Evolutionary conservation across 306 rosid genomes (phyloP).

Genomic region (Hylodesmum podocarpum): DNA sequence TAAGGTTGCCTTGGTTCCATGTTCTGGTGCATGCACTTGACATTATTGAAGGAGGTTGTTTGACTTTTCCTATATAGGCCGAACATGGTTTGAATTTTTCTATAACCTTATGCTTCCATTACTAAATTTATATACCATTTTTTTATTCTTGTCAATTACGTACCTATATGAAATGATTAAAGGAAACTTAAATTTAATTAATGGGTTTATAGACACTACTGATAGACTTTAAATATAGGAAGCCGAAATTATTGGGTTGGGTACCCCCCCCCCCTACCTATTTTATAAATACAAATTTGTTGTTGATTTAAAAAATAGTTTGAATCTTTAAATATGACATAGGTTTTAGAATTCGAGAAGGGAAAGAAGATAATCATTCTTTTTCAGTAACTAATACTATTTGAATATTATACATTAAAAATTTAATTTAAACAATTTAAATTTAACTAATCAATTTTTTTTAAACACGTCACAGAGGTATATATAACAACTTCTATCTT

Average conservation of each 20-base stretch:
- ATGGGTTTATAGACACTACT: not conserved
- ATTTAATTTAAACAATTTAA: too few species aligned
- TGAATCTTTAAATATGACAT: too few species aligned
- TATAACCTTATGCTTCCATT: not conserved
- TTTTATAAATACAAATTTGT: too few species aligned
- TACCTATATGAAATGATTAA: not conserved
- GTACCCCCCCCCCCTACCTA: too few species aligned
- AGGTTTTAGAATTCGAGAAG: not conserved
- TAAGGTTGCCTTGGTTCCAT: not conserved
- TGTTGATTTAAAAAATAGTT: too few species aligned
- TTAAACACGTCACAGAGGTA: too few species aligned
- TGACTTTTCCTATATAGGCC: not conserved
- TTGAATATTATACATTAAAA: too few species aligned
- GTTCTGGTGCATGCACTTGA: not conserved
- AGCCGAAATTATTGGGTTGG: too few species aligned
- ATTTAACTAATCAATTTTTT: too few species aligned
- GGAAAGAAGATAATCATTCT: too few species aligned
- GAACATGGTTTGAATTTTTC: slow-evolving; percentile 3
- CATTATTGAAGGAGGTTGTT: slow-evolving; percentile 10
- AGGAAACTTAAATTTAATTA: not conserved
- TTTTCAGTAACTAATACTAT: too few species aligned
- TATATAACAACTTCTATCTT: too few species aligned
- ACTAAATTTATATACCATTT: not conserved
- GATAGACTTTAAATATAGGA: not conserved
- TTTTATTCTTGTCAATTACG: not conserved